These are phyloP conservation scores for Hysterium pulicare DNA, from an alignment of 2,329 filamentous ascomycete species.

Conservation along the genomic window DNA sequence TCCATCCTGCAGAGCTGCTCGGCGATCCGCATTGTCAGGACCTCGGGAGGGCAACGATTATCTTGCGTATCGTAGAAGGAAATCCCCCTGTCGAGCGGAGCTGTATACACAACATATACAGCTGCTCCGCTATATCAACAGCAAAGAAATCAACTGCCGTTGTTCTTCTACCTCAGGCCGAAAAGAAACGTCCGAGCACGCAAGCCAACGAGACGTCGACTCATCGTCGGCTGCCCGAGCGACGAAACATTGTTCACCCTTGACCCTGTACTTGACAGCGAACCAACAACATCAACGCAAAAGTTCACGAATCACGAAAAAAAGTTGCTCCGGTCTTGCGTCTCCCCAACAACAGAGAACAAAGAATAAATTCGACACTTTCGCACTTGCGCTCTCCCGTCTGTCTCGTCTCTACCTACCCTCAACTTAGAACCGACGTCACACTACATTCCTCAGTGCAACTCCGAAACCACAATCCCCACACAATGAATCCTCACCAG, in stretches of 20 bases:
- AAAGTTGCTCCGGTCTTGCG: too few species aligned
- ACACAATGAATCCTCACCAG: constrained; percentile 86
- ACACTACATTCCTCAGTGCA: constrained; percentile 4
- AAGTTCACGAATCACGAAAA: too few species aligned
- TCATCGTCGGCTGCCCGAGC: constrained; percentile 19
- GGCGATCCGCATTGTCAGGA: constrained; percentile 19
- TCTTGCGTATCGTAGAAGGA: constrained; percentile 32
- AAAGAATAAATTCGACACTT: constrained; percentile 26
- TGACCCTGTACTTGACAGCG: constrained; percentile 29
- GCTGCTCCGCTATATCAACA: constrained; percentile 4
- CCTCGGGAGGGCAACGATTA: constrained; percentile 21
- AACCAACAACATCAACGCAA: constrained; percentile 19
- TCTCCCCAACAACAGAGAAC: constrained; percentile 8
- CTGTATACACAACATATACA: constrained; percentile 4
- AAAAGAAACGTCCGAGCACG: constrained; percentile 21
- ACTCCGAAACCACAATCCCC: constrained; percentile 9
- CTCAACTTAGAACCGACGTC: constrained; percentile 5
- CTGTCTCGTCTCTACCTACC: constrained; percentile 4
- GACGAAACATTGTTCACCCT: constrained; percentile 24
- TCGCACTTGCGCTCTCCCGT: constrained; percentile 10
- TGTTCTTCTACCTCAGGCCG: constrained; percentile 28
- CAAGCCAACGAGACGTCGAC: constrained; percentile 28
- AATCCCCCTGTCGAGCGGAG: constrained; percentile 15
- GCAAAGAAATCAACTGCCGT: constrained; percentile 3
- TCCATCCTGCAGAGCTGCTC: constrained; percentile 1